phyloP scores from a whole-genome alignment of 768 basidiomycete species.

The Naematelia aurantialba region DNA sequence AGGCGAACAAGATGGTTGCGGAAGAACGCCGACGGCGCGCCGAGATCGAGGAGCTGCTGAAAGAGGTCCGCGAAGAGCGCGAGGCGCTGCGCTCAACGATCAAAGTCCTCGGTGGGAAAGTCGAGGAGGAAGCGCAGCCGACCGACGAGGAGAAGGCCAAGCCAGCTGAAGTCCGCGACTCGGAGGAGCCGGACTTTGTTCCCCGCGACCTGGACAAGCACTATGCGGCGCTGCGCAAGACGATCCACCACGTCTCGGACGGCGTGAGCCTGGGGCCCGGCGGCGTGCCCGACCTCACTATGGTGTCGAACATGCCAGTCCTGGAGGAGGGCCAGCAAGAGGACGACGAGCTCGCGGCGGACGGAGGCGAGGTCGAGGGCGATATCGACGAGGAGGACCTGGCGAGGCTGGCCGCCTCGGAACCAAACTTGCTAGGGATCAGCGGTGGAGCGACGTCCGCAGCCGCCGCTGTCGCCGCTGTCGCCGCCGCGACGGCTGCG shows the following conservation, averaged over 20 bases:
- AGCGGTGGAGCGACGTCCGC: background rate
- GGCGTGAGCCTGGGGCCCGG: slow-evolving; percentile 4
- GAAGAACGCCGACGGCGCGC: slow-evolving; percentile 45
- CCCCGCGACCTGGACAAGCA: slow-evolving; percentile 45
- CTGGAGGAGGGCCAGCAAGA: background rate
- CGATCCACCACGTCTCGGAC: slow-evolving; percentile 38
- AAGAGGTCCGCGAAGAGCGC: slow-evolving; percentile 41
- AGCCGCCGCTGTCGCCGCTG: too few relatives aligned
- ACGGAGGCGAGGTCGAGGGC: background rate
- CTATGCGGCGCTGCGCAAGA: slow-evolving; percentile 40
- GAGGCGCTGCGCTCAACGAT: slow-evolving; percentile 37
- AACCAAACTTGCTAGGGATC: background rate
- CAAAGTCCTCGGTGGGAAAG: slow-evolving; percentile 40
- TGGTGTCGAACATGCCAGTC: background rate
- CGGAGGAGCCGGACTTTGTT: slow-evolving; percentile 9
- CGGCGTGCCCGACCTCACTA: background rate
- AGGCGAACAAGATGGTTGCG: slow-evolving; percentile 52
- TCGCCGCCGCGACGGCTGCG: too few relatives aligned
- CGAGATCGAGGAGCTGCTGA: slow-evolving; percentile 43
- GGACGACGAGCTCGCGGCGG: background rate
- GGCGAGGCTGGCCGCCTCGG: background rate
- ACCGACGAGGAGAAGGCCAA: slow-evolving; percentile 7
- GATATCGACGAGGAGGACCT: background rate
- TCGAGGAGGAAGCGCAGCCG: slow-evolving; percentile 19
- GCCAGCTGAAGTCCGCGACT: slow-evolving; percentile 5